A percentile compares a stretch with the other conserved stretches of the same genome.
These are phyloP conservation scores for Cetradonia linearis DNA, from an alignment of 495 filamentous ascomycete genomes.

Conservation along the genomic window DNA sequence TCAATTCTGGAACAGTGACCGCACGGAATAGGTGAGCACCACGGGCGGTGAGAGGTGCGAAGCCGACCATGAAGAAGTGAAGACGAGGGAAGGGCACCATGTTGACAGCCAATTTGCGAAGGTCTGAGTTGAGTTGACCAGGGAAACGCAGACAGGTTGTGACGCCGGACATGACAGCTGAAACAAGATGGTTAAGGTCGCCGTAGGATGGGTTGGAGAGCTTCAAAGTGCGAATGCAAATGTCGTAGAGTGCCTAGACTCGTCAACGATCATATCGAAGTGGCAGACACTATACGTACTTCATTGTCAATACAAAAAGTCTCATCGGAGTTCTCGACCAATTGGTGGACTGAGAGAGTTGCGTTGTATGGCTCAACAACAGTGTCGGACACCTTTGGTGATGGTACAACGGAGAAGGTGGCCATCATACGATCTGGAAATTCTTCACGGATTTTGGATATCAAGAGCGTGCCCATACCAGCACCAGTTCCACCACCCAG, in stretches of 20 bases:
- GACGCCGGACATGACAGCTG: slow-evolving; percentile 98
- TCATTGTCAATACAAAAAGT: slow-evolving; percentile 99
- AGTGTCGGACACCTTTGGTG: slow-evolving; percentile 99
- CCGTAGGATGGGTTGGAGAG: slow-evolving; percentile 96
- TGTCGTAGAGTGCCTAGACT: slow-evolving; percentile 84
- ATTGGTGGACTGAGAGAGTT: slow-evolving; percentile 96
- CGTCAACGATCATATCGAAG: slow-evolving; percentile 22
- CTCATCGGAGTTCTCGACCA: slow-evolving; percentile 99
- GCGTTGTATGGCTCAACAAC: slow-evolving; percentile 99
- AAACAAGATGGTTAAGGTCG: slow-evolving; percentile 98
- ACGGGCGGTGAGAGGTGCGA: slow-evolving; percentile 95
- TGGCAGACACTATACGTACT: slow-evolving; percentile 34
- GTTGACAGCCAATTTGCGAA: slow-evolving; percentile 99
- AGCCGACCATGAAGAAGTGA: slow-evolving; percentile 99
- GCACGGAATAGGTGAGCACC: slow-evolving; percentile 93
- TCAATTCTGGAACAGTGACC: slow-evolving; percentile 94
- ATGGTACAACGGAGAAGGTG: slow-evolving; percentile 98
- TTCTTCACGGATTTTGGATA: slow-evolving; percentile 99
- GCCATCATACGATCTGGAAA: slow-evolving; percentile 99
- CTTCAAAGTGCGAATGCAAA: slow-evolving; percentile 99
- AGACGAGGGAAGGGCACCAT: slow-evolving; percentile 99
- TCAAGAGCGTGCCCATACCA: slow-evolving; percentile 99
- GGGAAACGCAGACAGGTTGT: slow-evolving; percentile 99
- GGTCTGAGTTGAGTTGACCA: slow-evolving; percentile 98
- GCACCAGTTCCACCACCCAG: slow-evolving; percentile 99